Percentiles rank a stretch among this genome's conserved stretches.
phyloP scores from a whole-genome alignment of 208 protist species.

The Trypanosomatidae sp. region DNA sequence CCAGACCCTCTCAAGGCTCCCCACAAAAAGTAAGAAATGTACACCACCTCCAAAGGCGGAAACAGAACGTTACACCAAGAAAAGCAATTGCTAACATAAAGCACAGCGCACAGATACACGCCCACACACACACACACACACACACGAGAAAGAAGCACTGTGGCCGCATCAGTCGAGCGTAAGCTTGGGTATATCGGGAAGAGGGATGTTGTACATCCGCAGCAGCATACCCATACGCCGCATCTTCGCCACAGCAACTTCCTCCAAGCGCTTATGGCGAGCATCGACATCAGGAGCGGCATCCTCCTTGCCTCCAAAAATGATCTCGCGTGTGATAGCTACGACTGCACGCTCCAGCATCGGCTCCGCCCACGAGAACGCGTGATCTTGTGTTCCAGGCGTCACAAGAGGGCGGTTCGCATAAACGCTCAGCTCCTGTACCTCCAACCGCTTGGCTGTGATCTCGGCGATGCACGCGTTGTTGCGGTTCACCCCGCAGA shows the following conservation, averaged over 20 bases:
- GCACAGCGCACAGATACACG: neutral
- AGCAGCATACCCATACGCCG: conserved; percentile 70
- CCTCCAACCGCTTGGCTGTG: conserved; percentile 30
- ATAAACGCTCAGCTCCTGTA: conserved; percentile 60
- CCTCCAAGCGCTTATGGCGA: conserved; percentile 30
- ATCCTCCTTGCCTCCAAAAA: conserved; percentile 43
- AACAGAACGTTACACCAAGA: neutral
- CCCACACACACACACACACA: neutral
- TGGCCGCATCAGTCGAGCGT: neutral
- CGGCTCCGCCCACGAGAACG: conserved; percentile 70
- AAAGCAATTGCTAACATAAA: neutral
- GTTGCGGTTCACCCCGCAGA: conserved; percentile 85
- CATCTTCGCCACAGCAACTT: conserved; percentile 45
- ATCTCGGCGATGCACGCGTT: conserved; percentile 59
- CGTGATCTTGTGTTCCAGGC: conserved; percentile 66
- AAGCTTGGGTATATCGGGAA: conserved; percentile 47
- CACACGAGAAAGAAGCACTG: conserved; percentile 1
- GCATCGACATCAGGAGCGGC: conserved; percentile 21
- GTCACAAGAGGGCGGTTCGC: conserved; percentile 51
- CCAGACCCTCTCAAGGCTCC: neutral
- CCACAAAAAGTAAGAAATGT: neutral
- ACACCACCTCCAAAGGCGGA: neutral
- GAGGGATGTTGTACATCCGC: conserved; percentile 43
- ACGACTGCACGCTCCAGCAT: conserved; percentile 60
- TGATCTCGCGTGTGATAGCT: conserved; percentile 49